Percentiles rank a stretch among this genome's conserved stretches.
Conservation (phyloP, 768 basidiomycete species). For the Xerocomellus intermedius region DNA sequence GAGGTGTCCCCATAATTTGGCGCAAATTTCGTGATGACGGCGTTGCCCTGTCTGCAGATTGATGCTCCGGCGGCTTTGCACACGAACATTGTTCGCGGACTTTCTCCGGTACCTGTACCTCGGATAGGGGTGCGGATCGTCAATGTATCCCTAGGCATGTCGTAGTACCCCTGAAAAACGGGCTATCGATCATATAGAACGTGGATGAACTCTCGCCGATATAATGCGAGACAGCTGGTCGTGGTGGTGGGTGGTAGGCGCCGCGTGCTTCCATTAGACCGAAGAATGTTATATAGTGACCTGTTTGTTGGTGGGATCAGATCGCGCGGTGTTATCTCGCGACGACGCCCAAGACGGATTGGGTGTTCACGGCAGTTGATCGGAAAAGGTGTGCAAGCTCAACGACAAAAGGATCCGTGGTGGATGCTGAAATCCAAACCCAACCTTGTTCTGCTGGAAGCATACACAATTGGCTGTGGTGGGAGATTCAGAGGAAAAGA, state of each 20-base stretch:
- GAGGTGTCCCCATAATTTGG: neutral
- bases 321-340: slow-evolving; percentile 10
- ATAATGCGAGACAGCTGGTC: neutral
- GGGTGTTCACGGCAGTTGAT: slow-evolving; percentile 1
- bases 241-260: neutral
- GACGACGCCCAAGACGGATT: neutral
- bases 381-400: neutral
- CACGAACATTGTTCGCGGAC: slow-evolving; percentile 5
- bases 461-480: neutral
- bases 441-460: neutral
- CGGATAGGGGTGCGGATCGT: slow-evolving; percentile 15
- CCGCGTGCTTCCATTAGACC: neutral
- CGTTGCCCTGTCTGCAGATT: neutral
- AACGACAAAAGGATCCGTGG: neutral
- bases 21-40: neutral
- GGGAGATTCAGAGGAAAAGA: neutral
- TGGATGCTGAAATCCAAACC: neutral
- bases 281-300: slow-evolving; percentile 3
- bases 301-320: slow-evolving; percentile 4
- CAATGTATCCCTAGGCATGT: slow-evolving; percentile 1
- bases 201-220: neutral
- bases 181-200: slow-evolving; percentile 1
- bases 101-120: neutral
- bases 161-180: neutral
- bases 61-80: neutral